Evolutionary conservation across 2,329 filamentous ascomycete species (phyloP).

Genomic region (Trichoderma asperellum): DNA sequence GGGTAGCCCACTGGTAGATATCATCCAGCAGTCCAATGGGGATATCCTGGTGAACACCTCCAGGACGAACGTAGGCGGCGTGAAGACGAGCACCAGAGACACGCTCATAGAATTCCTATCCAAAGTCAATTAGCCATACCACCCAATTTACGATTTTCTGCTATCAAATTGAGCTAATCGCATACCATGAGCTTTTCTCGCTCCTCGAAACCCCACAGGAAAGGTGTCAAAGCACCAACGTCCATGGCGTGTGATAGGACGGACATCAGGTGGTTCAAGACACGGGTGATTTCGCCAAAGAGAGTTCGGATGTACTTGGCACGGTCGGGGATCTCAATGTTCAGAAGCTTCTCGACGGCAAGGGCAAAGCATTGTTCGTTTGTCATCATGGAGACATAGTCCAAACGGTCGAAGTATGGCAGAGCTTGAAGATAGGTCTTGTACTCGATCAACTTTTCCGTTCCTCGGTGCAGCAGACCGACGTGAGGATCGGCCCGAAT

Average conservation of each 20-base stretch:
- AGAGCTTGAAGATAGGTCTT: slow-evolving; percentile 98
- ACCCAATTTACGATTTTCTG: not conserved
- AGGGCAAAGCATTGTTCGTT: slow-evolving; percentile 98
- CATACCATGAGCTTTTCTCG: slow-evolving; percentile 98
- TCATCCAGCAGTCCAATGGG: slow-evolving; percentile 93
- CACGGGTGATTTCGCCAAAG: slow-evolving; percentile 91
- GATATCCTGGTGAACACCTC: slow-evolving; percentile 94
- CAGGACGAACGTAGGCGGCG: slow-evolving; percentile 93
- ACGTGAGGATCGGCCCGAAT: slow-evolving; percentile 96
- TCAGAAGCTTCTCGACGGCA: slow-evolving; percentile 96
- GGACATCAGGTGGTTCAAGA: slow-evolving; percentile 98
- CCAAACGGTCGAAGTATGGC: slow-evolving; percentile 97
- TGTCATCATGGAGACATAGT: slow-evolving; percentile 99
- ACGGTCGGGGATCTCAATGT: slow-evolving; percentile 91
- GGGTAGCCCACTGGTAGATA: slow-evolving; percentile 99
- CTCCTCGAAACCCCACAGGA: slow-evolving; percentile 99
- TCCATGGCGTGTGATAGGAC: slow-evolving; percentile 98
- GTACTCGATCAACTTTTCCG: slow-evolving; percentile 99
- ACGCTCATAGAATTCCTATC: slow-evolving; percentile 99
- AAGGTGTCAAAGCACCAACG: slow-evolving; percentile 95
- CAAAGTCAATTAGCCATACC: not conserved
- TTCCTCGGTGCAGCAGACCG: slow-evolving; percentile 92
- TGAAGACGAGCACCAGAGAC: slow-evolving; percentile 97
- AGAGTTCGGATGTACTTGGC: slow-evolving; percentile 96
- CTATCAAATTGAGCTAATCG: slow-evolving; percentile 34